Percentiles rank a stretch among this genome's conserved stretches.
These are phyloP conservation scores for Apiospora saccharicola DNA, from an alignment of 2,329 filamentous ascomycete species.

Conservation along the genomic window DNA sequence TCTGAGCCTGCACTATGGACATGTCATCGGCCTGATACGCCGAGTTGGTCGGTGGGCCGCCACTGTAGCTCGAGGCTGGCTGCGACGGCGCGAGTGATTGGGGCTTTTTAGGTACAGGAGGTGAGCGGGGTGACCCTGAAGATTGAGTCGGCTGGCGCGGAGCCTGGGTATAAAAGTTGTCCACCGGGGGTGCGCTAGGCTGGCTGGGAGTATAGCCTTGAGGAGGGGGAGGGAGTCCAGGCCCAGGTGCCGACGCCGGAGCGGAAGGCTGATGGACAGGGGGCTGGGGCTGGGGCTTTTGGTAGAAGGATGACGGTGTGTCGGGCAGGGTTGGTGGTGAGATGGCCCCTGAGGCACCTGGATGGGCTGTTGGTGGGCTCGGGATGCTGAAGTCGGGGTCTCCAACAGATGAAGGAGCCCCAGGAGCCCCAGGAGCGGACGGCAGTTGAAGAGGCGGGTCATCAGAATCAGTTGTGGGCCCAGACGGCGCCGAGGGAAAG, in stretches of 20 bases:
- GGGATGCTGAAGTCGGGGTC: constrained; percentile 36
- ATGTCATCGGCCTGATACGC: constrained; percentile 70
- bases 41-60: constrained; percentile 33
- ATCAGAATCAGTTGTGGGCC: constrained; percentile 28
- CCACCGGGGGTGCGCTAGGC: constrained; percentile 33
- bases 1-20: constrained; percentile 81
- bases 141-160: constrained; percentile 33
- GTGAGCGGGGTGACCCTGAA: constrained; percentile 31
- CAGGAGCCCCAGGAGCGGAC: constrained; percentile 41
- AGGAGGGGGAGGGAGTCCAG: not conserved
- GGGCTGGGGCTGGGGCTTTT: constrained; percentile 38
- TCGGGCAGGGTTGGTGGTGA: constrained; percentile 39
- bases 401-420: constrained; percentile 38
- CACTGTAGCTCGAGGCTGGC: constrained; percentile 32
- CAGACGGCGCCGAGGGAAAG: constrained; percentile 36
- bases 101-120: constrained; percentile 34
- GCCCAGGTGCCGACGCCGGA: not conserved
- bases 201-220: constrained; percentile 20
- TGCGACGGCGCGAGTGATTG: constrained; percentile 34
- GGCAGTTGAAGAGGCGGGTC: constrained; percentile 37
- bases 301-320: constrained; percentile 46
- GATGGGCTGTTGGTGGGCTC: constrained; percentile 36
- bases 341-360: constrained; percentile 41
- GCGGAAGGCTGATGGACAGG: constrained; percentile 35
- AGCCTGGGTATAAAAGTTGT: constrained; percentile 13